Conservation (phyloP, 345 rosid genomes). For the Limnanthes douglasii region DNA sequence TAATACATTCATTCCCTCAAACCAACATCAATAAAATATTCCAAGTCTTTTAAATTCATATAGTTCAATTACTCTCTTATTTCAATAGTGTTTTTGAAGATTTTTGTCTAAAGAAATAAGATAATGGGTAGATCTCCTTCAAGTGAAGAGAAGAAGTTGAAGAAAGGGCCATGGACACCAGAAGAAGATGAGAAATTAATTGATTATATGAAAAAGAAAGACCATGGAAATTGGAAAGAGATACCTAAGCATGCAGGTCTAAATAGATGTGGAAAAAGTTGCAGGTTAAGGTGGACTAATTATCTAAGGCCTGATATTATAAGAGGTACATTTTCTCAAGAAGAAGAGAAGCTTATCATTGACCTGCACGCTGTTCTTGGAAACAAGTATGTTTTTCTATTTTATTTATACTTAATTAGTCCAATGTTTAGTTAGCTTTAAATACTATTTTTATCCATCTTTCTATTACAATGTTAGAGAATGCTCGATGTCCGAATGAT, state of each 20-base stretch:
- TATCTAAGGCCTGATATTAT: constrained; percentile 71
- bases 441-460: background rate
- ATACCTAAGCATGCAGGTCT: constrained; percentile 60
- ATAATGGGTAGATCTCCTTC: constrained; percentile 28
- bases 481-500: background rate
- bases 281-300: constrained; percentile 70
- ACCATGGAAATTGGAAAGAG: constrained; percentile 78
- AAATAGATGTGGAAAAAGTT: constrained; percentile 75
- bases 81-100: too few relatives aligned
- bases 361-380: constrained; percentile 57
- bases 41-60: too few relatives aligned
- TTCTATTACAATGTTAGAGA: background rate
- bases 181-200: constrained; percentile 49
- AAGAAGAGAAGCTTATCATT: constrained; percentile 63
- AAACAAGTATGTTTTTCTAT: constrained; percentile 35
- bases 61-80: too few relatives aligned
- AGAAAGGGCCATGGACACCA: constrained; percentile 75
- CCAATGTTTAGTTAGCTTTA: background rate
- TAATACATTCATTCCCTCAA: too few relatives aligned
- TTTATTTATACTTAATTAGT: background rate
- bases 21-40: too few relatives aligned
- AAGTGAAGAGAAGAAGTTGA: constrained; percentile 33
- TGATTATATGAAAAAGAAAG: constrained; percentile 34
- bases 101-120: too few relatives aligned
- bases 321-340: constrained; percentile 56